A percentile compares a stretch with the other conserved stretches of the same genome.
phyloP scores from a whole-genome alignment of 352 stramenopile species.

The Pythium plurisporium region DNA sequence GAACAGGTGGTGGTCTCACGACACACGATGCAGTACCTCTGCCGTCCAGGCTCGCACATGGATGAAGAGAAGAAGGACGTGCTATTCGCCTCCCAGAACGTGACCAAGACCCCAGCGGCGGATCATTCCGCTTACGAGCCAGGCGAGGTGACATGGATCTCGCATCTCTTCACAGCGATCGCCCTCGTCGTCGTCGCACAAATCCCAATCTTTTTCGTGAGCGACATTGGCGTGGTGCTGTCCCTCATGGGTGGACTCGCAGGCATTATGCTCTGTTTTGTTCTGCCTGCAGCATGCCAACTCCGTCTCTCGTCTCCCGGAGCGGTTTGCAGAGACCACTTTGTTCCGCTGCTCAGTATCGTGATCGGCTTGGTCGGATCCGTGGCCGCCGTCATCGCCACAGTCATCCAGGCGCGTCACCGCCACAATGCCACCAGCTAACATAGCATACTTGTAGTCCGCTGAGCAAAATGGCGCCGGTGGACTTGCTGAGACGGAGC shows the following conservation, averaged over 20 bases:
- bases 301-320: constrained; percentile 32
- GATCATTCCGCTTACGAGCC: constrained; percentile 9
- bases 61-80: constrained; percentile 27
- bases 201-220: constrained; percentile 32
- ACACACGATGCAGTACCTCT: constrained; percentile 40
- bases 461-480: background rate
- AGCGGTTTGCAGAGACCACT: constrained; percentile 24
- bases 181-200: constrained; percentile 32
- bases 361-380: constrained; percentile 27
- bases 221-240: constrained; percentile 28
- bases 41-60: constrained; percentile 10
- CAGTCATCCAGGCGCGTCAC: constrained; percentile 13
- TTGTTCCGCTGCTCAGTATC: constrained; percentile 33
- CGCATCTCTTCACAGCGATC: constrained; percentile 21
- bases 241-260: constrained; percentile 37
- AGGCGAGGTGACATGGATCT: constrained; percentile 7
- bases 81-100: constrained; percentile 27
- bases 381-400: constrained; percentile 30
- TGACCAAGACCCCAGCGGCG: constrained; percentile 9
- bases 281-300: constrained; percentile 44
- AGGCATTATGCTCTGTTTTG: constrained; percentile 41
- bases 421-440: constrained; percentile 1
- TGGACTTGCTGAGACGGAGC: background rate
- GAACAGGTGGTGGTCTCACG: constrained; percentile 43
- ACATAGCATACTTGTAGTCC: background rate